phyloP scores from a whole-genome alignment of 768 basidiomycete genomes.

The Coprinopsis cinerea region DNA sequence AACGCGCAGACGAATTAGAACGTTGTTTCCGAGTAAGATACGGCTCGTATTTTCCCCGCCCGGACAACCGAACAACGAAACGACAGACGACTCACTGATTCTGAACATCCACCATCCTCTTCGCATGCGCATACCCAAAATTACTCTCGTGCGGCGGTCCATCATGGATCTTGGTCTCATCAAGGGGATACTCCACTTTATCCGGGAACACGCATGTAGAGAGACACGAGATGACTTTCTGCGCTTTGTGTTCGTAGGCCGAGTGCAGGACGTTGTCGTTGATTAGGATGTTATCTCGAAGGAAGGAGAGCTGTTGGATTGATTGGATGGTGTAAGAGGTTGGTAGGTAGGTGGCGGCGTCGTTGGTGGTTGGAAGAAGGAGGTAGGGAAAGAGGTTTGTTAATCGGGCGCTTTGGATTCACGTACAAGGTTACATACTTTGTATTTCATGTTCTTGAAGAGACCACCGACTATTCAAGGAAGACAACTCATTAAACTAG shows the following conservation, averaged over 20 bases:
- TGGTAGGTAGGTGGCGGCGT: neutral
- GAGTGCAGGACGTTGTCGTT: slow-evolving; percentile 90
- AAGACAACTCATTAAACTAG: neutral
- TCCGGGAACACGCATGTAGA: slow-evolving; percentile 98
- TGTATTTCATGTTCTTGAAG: slow-evolving; percentile 94
- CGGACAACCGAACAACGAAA: neutral
- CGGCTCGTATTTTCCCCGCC: no score
- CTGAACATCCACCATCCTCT: slow-evolving; percentile 91
- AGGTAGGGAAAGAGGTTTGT: no score
- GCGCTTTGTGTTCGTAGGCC: slow-evolving; percentile 54
- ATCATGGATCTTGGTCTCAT: slow-evolving; percentile 87
- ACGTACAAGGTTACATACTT: slow-evolving; percentile 38
- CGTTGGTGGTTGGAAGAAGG: neutral
- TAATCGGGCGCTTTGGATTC: no score
- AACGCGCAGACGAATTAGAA: no score
- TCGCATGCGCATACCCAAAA: slow-evolving; percentile 96
- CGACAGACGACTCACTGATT: slow-evolving; percentile 62
- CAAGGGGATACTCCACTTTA: slow-evolving; percentile 88
- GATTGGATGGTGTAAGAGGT: neutral
- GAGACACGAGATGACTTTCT: slow-evolving; percentile 90
- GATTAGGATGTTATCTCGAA: slow-evolving; percentile 91
- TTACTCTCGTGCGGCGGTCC: slow-evolving; percentile 93
- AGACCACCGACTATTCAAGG: slow-evolving; percentile 90
- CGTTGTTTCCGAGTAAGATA: neutral
- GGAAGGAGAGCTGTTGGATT: slow-evolving; percentile 69